Evolutionary conservation across 2,329 filamentous ascomycete genomes (phyloP), one percentile per base, ranked within the genome.

Genomic region (Botrytis elliptica): DNA sequence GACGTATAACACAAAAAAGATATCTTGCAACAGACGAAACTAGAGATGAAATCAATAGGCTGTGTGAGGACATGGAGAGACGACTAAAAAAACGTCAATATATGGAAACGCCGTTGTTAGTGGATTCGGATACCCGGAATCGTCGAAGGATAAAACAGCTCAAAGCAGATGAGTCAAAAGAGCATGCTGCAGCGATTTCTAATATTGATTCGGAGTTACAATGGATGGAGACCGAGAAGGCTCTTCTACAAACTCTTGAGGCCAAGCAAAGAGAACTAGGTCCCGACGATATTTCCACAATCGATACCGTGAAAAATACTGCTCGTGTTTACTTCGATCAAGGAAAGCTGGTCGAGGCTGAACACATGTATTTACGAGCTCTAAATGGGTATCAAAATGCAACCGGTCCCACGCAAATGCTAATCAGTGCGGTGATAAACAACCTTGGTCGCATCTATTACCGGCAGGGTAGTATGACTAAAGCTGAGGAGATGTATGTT

Each of bases 401-500:
- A 12, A 57, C 49, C 29, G 73, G 73, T 18, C n/a, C 55, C 14
- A 71, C 73, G 29, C 74, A 75, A 66, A 60, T 63, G 16, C 70
- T 65, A 22, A 75, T 74, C 3, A 74, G 71, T 46, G 57, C 59
- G 8, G 70, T 64, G 40, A 59, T 73, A 25, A 66, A 75, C 40
- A 71, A 73, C 29, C 73, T 75, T 16, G 73, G 74, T 10, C 33
- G 16, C 44, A 36, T 75, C 25, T 75, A 75, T 59, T 38, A 38
- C 9, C 33, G 64, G 18, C 73, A 75, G 52, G 73, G 69, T 20
- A 60, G 70, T 46, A 60, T 75, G n/a, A 57, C 57, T 38, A 60
- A 74, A 57, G 72, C 74, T 25, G 77, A 81, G 75, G 73, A 75
- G 0, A 82, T 82, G 77, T 82, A 77, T 38, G 4, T 75, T 6